Conservation (phyloP, 1,139 yeast genomes). For the Wickerhamomyces sp. region DNA sequence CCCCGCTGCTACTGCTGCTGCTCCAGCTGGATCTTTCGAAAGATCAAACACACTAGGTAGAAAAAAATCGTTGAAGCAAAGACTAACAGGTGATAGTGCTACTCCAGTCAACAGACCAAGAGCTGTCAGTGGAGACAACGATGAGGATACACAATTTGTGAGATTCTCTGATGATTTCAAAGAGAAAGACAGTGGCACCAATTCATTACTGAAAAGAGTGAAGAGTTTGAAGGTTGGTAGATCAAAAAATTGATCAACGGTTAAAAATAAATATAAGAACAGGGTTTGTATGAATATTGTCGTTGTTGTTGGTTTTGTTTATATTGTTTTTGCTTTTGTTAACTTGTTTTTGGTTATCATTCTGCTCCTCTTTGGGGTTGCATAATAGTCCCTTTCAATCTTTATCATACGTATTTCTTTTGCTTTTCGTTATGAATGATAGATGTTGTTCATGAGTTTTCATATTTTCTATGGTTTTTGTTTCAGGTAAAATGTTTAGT, state of each 20-base stretch:
- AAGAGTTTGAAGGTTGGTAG: conserved; percentile 76
- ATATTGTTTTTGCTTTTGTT: not conserved
- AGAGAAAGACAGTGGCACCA: conserved; percentile 27
- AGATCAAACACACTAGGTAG: conserved; percentile 45
- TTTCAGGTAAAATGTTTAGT: no score
- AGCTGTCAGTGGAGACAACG: conserved; percentile 15
- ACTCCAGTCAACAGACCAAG: conserved; percentile 5
- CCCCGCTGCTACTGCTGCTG: conserved; percentile 71
- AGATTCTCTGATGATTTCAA: conserved; percentile 6
- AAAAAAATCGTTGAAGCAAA: conserved; percentile 72
- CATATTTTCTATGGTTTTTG: no score
- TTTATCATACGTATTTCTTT: no score
- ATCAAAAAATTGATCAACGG: not conserved
- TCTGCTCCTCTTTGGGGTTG: no score
- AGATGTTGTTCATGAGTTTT: no score
- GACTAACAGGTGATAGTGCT: conserved; percentile 38
- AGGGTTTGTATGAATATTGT: not conserved
- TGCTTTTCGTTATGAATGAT: no score
- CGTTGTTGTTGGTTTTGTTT: not conserved
- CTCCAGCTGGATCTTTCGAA: conserved; percentile 28
- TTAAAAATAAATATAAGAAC: conserved; percentile 20
- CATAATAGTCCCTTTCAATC: no score
- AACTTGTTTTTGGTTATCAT: no score
- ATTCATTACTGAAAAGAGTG: conserved; percentile 71
- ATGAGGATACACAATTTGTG: conserved; percentile 30